Percentiles rank a stretch among this genome's conserved stretches.
Conservation (phyloP, 2,329 filamentous ascomycete genomes). For the Stagonosporopsis vannaccii region DNA sequence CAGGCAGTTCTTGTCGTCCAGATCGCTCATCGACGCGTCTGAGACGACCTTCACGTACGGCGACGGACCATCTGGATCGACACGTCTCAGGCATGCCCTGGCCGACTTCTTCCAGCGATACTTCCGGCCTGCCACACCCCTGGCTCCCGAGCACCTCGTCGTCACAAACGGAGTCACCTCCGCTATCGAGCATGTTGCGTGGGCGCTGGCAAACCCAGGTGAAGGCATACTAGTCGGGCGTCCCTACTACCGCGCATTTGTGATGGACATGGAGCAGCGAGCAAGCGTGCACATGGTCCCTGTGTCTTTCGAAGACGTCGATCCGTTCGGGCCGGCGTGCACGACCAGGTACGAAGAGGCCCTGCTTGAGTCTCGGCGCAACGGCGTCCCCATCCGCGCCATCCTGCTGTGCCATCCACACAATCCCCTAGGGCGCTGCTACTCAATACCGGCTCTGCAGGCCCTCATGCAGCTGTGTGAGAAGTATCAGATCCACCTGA, state of each 20-base stretch:
- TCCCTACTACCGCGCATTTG: background rate
- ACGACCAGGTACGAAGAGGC: background rate
- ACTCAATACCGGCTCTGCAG: background rate
- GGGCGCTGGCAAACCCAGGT: background rate
- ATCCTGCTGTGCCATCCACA: background rate
- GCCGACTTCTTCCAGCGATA: background rate
- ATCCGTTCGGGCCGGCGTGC: background rate
- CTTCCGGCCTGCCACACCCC: background rate
- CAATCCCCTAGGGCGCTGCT: background rate
- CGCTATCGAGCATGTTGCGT: background rate
- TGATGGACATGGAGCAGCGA: background rate
- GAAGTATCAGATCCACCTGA: background rate
- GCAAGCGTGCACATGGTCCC: background rate
- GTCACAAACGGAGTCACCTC: background rate
- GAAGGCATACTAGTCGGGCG: background rate
- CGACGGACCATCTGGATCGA: background rate
- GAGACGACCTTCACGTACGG: background rate
- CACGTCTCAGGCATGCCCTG: background rate
- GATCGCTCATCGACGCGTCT: too few species aligned
- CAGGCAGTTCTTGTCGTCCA: too few species aligned
- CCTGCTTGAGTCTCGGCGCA: too few species aligned
- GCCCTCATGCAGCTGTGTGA: background rate
- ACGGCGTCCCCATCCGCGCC: too few species aligned
- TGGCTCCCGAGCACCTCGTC: background rate
- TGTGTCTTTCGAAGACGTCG: background rate